Evolutionary conservation across 1,284 basidiomycete genomes (phyloP).

Genomic region (Cutaneotrichosporon sp.): DNA sequence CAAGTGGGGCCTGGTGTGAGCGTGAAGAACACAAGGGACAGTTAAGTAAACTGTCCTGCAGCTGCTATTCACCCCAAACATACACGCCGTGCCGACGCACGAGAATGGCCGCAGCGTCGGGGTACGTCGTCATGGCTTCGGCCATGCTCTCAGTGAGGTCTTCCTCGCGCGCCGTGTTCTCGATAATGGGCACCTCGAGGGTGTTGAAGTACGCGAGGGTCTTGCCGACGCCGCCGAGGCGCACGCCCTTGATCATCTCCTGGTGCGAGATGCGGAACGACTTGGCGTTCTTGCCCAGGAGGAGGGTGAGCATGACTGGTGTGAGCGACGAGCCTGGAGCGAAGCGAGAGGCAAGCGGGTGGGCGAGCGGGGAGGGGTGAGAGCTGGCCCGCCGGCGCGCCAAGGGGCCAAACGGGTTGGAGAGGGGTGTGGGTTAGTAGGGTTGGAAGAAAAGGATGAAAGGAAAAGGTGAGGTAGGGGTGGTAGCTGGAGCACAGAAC

Average conservation of each 20-base stretch:
- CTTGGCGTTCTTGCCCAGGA: slow-evolving; percentile 61
- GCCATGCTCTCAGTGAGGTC: slow-evolving; percentile 78
- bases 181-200: slow-evolving; percentile 79
- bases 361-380: not conserved
- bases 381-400: no score
- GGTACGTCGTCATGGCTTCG: slow-evolving; percentile 72
- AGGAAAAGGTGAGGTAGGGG: not conserved
- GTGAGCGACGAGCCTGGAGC: slow-evolving; percentile 5
- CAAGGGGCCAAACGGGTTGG: no score
- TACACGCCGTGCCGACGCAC: slow-evolving; percentile 80
- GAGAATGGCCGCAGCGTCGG: slow-evolving; percentile 72
- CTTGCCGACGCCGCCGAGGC: slow-evolving; percentile 67
- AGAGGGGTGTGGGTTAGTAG: not conserved
- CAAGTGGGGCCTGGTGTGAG: slow-evolving; percentile 63
- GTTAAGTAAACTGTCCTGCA: not conserved
- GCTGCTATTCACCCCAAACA: slow-evolving; percentile 66
- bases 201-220: slow-evolving; percentile 78
- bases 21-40: not conserved
- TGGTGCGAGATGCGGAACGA: slow-evolving; percentile 69
- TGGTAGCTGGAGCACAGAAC: not conserved
- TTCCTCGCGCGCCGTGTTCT: slow-evolving; percentile 83
- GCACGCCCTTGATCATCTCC: slow-evolving; percentile 84
- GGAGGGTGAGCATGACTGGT: slow-evolving; percentile 71
- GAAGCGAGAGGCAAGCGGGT: not conserved
- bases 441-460: not conserved